A percentile compares a stretch with the other conserved stretches of the same genome.
Conservation (phyloP, 805 yeast species). For the Yamadazyma sp. region DNA sequence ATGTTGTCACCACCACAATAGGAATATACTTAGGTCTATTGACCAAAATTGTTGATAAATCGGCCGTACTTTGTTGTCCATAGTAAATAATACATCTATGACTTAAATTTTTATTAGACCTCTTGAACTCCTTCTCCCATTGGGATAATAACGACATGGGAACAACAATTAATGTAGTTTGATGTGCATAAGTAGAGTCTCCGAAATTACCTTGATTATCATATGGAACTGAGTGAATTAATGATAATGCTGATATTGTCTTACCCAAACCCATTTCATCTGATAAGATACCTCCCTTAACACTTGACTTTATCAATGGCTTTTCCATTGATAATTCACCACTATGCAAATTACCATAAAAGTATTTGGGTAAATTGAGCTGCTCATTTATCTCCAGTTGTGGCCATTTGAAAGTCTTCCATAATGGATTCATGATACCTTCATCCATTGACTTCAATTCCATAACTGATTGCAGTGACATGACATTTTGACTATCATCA, state of each 20-base stretch:
- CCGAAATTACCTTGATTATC: slow-evolving; percentile 31
- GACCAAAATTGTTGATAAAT: slow-evolving; percentile 47
- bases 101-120: slow-evolving; percentile 47
- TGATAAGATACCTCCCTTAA: slow-evolving; percentile 84
- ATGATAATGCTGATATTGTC: slow-evolving; percentile 77
- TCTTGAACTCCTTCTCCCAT: slow-evolving; percentile 80
- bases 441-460: slow-evolving; percentile 32
- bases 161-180: slow-evolving; percentile 74
- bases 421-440: slow-evolving; percentile 74
- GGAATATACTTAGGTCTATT: slow-evolving; percentile 47
- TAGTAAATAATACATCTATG: slow-evolving; percentile 64
- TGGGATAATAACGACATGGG: slow-evolving; percentile 92
- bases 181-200: slow-evolving; percentile 51
- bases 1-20: slow-evolving; percentile 74
- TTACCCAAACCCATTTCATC: slow-evolving; percentile 98
- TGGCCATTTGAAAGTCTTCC: slow-evolving; percentile 86
- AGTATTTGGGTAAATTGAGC: slow-evolving; percentile 27
- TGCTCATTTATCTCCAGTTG: background rate
- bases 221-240: slow-evolving; percentile 62
- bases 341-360: slow-evolving; percentile 75
- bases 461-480: slow-evolving; percentile 25
- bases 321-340: slow-evolving; percentile 72
- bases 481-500: slow-evolving; percentile 14
- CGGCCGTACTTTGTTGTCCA: slow-evolving; percentile 57
- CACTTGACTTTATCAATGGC: slow-evolving; percentile 59